Evolutionary conservation across 805 yeast genomes (phyloP).

Genomic region (Sugiyamaella boreocaroliniensis): DNA sequence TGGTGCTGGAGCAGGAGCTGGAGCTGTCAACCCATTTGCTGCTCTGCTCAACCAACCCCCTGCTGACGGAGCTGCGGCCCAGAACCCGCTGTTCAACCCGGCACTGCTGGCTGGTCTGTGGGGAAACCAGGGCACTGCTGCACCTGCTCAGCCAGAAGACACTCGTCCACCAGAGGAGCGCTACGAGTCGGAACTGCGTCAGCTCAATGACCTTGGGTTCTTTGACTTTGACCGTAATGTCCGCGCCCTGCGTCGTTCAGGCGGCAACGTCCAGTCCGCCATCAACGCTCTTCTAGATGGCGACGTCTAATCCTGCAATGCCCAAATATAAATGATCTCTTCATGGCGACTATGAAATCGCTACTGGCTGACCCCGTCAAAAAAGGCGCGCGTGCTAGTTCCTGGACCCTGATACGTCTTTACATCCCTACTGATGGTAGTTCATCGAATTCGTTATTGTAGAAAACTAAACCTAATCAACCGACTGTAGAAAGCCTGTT

Average conservation of each 20-base stretch:
- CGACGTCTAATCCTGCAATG: constrained; percentile 32
- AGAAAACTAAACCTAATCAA: not conserved
- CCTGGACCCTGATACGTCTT: not conserved
- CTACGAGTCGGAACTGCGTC: constrained; percentile 63
- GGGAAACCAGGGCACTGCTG: constrained; percentile 36
- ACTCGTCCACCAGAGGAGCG: constrained; percentile 75
- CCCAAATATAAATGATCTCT: not conserved
- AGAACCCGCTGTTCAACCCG: constrained; percentile 42
- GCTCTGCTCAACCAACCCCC: constrained; percentile 7
- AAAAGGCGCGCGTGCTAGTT: not conserved
- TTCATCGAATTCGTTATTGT: not conserved
- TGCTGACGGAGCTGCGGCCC: constrained; percentile 4
- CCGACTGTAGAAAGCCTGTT: too few relatives aligned
- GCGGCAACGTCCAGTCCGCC: constrained; percentile 97
- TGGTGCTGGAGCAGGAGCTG: constrained; percentile 21
- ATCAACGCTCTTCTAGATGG: constrained; percentile 76
- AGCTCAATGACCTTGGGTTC: constrained; percentile 79
- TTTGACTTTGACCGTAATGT: constrained; percentile 88
- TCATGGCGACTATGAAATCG: too few relatives aligned
- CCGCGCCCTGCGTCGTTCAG: constrained; percentile 85
- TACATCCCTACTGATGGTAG: not conserved
- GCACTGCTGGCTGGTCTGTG: constrained; percentile 41
- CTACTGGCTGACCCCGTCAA: too few relatives aligned
- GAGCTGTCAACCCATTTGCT: constrained; percentile 14
- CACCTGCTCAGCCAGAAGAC: constrained; percentile 44